A percentile compares a stretch with the other conserved stretches of the same genome.
phyloP scores from a whole-genome alignment of 148 eudicot genomes.

The Chenopodium suecicum region DNA sequence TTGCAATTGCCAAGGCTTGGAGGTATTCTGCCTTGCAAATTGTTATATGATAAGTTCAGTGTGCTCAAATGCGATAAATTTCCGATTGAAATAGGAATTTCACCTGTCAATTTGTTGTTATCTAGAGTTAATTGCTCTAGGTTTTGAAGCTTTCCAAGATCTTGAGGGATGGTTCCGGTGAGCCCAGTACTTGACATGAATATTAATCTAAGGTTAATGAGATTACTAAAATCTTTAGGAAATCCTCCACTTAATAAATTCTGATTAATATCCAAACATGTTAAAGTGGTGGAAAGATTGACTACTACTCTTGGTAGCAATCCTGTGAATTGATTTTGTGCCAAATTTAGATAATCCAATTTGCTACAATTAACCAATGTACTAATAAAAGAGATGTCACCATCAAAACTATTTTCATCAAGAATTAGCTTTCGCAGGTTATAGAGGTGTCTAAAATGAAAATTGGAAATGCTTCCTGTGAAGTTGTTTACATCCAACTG shows the following conservation, averaged over 20 bases:
- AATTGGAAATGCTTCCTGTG: background rate
- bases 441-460: background rate
- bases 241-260: background rate
- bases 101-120: constrained; percentile 7
- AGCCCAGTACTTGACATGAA: background rate
- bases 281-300: background rate
- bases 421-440: background rate
- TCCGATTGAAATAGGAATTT: constrained; percentile 28
- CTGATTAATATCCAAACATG: background rate
- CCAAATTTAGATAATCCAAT: background rate
- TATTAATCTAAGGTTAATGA: background rate
- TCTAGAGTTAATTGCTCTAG: background rate
- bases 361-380: background rate
- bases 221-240: background rate
- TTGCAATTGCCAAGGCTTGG: constrained; percentile 32
- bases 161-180: background rate
- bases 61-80: constrained; percentile 19
- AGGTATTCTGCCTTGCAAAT: constrained; percentile 30
- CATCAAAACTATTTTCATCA: background rate
- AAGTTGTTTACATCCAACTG: background rate
- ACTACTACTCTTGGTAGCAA: background rate
- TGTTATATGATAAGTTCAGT: constrained; percentile 11
- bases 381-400: background rate
- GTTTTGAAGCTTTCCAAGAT: background rate
- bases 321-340: background rate